Evolutionary conservation across 78 protist genomes (phyloP).

Genomic region (Diacronema lutheri): DNA sequence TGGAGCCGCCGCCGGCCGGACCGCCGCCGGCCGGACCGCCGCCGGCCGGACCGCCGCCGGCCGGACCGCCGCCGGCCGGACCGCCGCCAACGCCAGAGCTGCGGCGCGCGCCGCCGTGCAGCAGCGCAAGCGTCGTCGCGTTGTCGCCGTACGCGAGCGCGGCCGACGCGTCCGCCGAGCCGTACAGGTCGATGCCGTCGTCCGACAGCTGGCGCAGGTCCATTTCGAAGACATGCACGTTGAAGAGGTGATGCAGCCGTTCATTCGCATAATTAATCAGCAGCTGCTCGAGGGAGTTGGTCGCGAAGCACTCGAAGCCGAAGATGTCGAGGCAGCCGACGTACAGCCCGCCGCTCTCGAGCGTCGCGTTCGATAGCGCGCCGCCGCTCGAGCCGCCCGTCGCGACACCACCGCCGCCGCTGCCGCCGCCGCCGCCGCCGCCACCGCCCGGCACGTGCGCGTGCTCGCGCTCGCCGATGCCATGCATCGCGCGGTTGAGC

Average conservation of each 20-base stretch:
- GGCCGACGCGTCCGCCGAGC: no score
- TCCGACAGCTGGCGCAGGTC: background rate
- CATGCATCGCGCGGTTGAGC: slow-evolving; percentile 47
- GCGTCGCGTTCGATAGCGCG: background rate
- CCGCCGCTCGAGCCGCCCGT: background rate
- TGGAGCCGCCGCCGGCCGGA: no score
- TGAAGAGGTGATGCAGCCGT: slow-evolving; percentile 45
- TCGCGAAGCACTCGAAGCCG: slow-evolving; percentile 89
- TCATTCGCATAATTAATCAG: slow-evolving; percentile 88
- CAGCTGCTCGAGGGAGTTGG: slow-evolving; percentile 56
- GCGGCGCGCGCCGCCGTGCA: no score
- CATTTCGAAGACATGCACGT: background rate
- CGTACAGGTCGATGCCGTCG: background rate
- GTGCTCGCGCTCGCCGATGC: background rate
- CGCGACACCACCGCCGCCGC: background rate
- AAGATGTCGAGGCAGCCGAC: slow-evolving; percentile 90
- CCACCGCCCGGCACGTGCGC: background rate
- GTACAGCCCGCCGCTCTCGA: background rate
- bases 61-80: no score
- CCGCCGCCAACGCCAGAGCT: no score
- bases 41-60: no score
- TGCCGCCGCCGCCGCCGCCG: background rate
- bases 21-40: no score
- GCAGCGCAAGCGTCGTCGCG: no score
- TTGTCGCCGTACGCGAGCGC: no score